These are phyloP conservation scores for Halophytophthora batemanensis DNA, from an alignment of 352 stramenopile genomes.

Conservation along the genomic window DNA sequence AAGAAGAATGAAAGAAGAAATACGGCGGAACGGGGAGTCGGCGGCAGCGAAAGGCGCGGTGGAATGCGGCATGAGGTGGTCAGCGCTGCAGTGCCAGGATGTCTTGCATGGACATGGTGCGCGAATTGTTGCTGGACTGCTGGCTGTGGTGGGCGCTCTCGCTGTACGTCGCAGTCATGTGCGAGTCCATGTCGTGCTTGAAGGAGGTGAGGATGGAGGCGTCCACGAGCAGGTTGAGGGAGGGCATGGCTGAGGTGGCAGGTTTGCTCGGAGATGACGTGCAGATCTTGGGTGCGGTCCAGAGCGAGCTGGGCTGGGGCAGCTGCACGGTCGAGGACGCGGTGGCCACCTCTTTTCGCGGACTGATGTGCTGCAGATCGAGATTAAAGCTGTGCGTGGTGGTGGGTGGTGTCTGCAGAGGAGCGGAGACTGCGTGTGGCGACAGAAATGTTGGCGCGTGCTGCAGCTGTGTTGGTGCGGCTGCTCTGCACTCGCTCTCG, in stretches of 20 bases:
- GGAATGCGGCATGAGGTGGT: no score
- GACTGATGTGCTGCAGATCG: conserved; percentile 39
- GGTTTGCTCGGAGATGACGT: background rate
- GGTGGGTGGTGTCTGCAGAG: conserved; percentile 43
- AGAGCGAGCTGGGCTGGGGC: conserved; percentile 14
- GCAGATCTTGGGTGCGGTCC: conserved; percentile 17
- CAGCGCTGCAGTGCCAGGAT: conserved; percentile 43
- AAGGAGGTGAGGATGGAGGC: conserved; percentile 67
- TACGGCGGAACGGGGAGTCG: background rate
- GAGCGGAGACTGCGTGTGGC: conserved; percentile 10
- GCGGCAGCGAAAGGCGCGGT: conserved; percentile 2
- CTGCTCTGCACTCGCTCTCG: conserved; percentile 14
- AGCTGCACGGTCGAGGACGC: conserved; percentile 5
- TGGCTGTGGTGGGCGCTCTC: conserved; percentile 8
- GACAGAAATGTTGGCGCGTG: conserved; percentile 6
- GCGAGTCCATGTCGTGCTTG: conserved; percentile 36
- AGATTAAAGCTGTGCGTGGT: conserved; percentile 47
- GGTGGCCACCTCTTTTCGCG: conserved; percentile 23
- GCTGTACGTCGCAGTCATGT: conserved; percentile 8
- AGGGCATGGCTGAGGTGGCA: conserved; percentile 34
- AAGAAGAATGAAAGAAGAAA: background rate
- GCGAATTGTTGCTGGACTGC: conserved; percentile 11
- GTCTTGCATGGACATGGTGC: conserved; percentile 76
- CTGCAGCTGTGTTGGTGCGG: conserved; percentile 6
- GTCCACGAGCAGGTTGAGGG: conserved; percentile 67